Conservation (phyloP, 2,329 filamentous ascomycete genomes). For the Fusarium heterosporum region DNA sequence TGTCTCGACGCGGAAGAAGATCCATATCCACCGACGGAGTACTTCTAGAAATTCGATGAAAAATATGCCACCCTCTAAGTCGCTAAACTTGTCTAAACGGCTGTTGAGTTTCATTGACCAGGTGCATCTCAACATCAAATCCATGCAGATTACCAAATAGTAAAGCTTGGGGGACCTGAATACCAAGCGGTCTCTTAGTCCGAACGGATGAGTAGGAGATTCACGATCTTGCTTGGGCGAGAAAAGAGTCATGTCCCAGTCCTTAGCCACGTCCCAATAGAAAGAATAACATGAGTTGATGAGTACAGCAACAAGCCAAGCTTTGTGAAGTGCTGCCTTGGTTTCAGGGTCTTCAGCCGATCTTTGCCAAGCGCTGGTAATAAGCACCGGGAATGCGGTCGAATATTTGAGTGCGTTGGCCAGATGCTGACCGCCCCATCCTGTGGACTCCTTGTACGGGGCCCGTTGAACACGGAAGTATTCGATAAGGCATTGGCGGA, state of each 20-base stretch:
- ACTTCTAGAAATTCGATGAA: slow-evolving; percentile 89
- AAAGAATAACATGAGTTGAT: slow-evolving; percentile 95
- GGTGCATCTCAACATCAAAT: slow-evolving; percentile 85
- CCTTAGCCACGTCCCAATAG: slow-evolving; percentile 96
- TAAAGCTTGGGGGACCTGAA: slow-evolving; percentile 81
- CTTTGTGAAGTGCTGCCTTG: slow-evolving; percentile 60
- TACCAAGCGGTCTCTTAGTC: slow-evolving; percentile 78
- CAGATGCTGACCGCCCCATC: slow-evolving; percentile 87
- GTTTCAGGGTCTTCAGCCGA: slow-evolving; percentile 61
- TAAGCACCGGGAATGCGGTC: slow-evolving; percentile 92
- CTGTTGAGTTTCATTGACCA: slow-evolving; percentile 91
- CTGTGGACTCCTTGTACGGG: slow-evolving; percentile 66
- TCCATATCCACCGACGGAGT: slow-evolving; percentile 92
- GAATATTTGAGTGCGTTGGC: slow-evolving; percentile 96
- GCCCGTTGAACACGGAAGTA: slow-evolving; percentile 76
- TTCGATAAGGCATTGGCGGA: slow-evolving; percentile 93
- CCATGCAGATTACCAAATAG: slow-evolving; percentile 82
- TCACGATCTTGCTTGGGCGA: slow-evolving; percentile 67
- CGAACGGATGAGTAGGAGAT: slow-evolving; percentile 77
- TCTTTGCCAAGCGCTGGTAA: slow-evolving; percentile 80
- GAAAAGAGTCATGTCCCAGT: slow-evolving; percentile 95
- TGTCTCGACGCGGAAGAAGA: slow-evolving; percentile 94
- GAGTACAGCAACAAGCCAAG: slow-evolving; percentile 78
- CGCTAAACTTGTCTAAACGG: slow-evolving; percentile 83
- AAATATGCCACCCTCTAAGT: slow-evolving; percentile 91